Evolutionary conservation across 2,329 filamentous ascomycete genomes (phyloP).

Genomic region (Colletotrichum higginsianum): DNA sequence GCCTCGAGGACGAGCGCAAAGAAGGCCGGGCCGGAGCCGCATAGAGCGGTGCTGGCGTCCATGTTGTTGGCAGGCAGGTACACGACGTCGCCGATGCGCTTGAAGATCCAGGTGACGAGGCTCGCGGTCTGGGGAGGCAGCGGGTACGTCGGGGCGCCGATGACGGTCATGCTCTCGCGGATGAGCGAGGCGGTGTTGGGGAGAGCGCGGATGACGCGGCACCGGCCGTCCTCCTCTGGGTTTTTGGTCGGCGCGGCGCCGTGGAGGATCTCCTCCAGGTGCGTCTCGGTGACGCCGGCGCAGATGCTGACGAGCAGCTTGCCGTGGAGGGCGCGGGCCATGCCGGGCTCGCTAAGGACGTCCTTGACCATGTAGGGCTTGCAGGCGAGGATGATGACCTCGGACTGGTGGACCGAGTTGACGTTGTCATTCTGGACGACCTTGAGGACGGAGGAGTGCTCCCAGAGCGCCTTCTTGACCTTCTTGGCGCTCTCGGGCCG

Average conservation of each 20-base stretch:
- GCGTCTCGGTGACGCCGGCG: conserved; percentile 79
- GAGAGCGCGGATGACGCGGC: conserved; percentile 83
- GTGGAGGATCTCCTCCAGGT: conserved; percentile 78
- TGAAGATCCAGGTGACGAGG: conserved; percentile 84
- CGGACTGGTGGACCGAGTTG: conserved; percentile 74
- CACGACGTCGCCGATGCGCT: conserved; percentile 78
- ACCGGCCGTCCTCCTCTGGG: conserved; percentile 63
- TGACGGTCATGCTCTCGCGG: conserved; percentile 86
- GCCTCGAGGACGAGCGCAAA: conserved; percentile 83
- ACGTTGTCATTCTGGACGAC: conserved; percentile 82
- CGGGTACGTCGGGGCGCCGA: conserved; percentile 74
- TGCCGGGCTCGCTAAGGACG: conserved; percentile 77
- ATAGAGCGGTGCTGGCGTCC: conserved; percentile 82
- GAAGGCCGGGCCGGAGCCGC: conserved; percentile 82
- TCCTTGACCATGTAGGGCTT: conserved; percentile 83
- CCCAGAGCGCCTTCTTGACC: conserved; percentile 75
- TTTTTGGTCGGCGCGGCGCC: conserved; percentile 64
- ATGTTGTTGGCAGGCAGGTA: conserved; percentile 77
- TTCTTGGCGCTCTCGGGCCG: conserved; percentile 78
- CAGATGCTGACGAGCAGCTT: conserved; percentile 88
- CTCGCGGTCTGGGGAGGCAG: conserved; percentile 66
- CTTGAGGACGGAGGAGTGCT: conserved; percentile 74
- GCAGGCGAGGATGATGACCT: conserved; percentile 84
- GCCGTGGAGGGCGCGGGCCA: conserved; percentile 80
- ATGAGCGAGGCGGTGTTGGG: conserved; percentile 88